A percentile compares a stretch with the other conserved stretches of the same genome.
These are phyloP conservation scores for Ophiocordyceps camponoti-saundersi DNA, from an alignment of 2,329 filamentous ascomycete genomes.

Conservation along the genomic window DNA sequence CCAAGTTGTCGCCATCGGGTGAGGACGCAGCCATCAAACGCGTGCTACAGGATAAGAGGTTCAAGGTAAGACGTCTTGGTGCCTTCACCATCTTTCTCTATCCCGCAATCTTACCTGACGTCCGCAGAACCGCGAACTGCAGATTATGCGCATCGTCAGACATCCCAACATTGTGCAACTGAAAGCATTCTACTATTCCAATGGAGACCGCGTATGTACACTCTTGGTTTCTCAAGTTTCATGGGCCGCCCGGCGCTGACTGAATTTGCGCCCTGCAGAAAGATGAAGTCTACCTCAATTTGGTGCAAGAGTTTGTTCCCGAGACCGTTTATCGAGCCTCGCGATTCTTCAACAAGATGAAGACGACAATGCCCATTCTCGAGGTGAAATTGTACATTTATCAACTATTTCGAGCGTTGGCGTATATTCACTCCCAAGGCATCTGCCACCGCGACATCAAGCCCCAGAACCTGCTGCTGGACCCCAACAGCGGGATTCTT, in stretches of 20 bases:
- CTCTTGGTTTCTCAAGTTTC: not conserved
- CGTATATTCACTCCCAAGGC: constrained; percentile 97
- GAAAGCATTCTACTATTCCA: constrained; percentile 99
- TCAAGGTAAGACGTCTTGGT: constrained; percentile 53
- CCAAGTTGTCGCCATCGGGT: constrained; percentile 90
- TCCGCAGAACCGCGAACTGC: constrained; percentile 82
- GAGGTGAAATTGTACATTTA: constrained; percentile 99
- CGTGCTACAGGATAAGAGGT: constrained; percentile 96
- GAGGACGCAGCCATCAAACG: constrained; percentile 99
- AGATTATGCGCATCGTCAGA: constrained; percentile 98
- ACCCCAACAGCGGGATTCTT: constrained; percentile 77
- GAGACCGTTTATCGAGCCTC: constrained; percentile 97
- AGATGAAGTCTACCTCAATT: constrained; percentile 96
- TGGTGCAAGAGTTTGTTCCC: constrained; percentile 94
- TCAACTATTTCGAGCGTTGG: constrained; percentile 93
- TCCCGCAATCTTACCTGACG: not conserved
- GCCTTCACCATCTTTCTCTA: not conserved
- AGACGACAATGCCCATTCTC: constrained; percentile 96
- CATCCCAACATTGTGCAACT: constrained; percentile 98
- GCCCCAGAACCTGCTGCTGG: constrained; percentile 89
- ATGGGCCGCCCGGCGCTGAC: constrained; percentile 1
- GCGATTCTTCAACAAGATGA: constrained; percentile 99
- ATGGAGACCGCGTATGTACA: constrained; percentile 73
- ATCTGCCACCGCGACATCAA: constrained; percentile 99
- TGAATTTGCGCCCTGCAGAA: constrained; percentile 35